Evolutionary conservation across 1,139 yeast genomes (phyloP), one percentile per base, ranked within the genome.

Genomic region (Taphrina communis): DNA sequence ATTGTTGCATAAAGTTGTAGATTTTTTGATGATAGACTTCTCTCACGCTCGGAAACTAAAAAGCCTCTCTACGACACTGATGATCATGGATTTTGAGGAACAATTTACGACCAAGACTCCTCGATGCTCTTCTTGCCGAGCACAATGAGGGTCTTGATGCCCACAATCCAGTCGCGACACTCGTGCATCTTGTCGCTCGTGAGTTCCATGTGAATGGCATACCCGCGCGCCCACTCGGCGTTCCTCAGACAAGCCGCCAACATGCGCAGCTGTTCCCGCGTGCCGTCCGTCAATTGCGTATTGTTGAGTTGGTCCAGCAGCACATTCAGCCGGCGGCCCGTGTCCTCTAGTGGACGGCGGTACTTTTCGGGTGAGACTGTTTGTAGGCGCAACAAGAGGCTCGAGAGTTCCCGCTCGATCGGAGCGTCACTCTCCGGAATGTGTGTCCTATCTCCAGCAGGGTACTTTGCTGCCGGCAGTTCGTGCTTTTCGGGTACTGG

Each of bases 111-210:
- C 62, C 62, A 58, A 12, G 19, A 8, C 44, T 58, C 62, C 42
- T 58, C 62, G 17, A 25, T 41, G 35, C 62, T 58, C 62, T 63
- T 63, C 53, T 68, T 62, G n/a, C 85, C 67, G 87, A 94, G 89
- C 72, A 89, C 90, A 72, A 94, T 87, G 74, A 94, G 83, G 75
- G 97, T 86, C 79, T 89, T 91, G 66, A 94, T 88, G 75, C 99
- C 99, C 36, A 90, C 86, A 81, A 90, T 86, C 99, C 99, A 94
- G 74, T 89, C 87, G 12, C 97, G 97, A 73, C 90, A 86, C 77
- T 93, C 97, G 56, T 85, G 86, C 63, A 88, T 84, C 74, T 85
- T 84, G 52, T 85, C 83, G 8, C 92, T 84, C 62, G 90, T 85
- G 73, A 94, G 84, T 67, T 87, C 86, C 66, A 85, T 75, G 41